phyloP scores from a whole-genome alignment of 2,329 filamentous ascomycete species.

The Apiospora malaysiana region DNA sequence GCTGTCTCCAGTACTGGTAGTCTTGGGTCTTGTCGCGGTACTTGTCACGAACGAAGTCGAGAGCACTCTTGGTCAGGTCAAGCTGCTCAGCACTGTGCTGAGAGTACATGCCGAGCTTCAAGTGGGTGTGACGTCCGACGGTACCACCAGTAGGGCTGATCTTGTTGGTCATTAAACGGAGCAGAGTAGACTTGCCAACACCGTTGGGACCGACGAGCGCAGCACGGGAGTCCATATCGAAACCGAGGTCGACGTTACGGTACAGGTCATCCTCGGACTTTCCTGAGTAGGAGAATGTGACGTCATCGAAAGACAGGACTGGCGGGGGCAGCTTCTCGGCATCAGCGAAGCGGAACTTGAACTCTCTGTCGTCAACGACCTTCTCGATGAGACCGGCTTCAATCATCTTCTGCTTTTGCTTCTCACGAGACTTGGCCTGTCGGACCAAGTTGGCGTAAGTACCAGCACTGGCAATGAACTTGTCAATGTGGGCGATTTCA shows the following conservation, averaged over 20 bases:
- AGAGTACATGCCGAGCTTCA: conserved; percentile 97
- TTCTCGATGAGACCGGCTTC: conserved; percentile 98
- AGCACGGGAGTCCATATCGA: conserved; percentile 99
- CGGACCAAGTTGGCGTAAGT: conserved; percentile 99
- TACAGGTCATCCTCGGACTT: conserved; percentile 90
- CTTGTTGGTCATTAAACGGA: conserved; percentile 96
- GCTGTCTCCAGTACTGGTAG: conserved; percentile 99
- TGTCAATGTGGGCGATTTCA: conserved; percentile 99
- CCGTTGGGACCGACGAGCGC: conserved; percentile 97
- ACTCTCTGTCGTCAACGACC: conserved; percentile 82
- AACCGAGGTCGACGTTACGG: conserved; percentile 95
- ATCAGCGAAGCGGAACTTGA: conserved; percentile 97
- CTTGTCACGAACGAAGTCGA: conserved; percentile 98
- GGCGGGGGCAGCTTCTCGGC: conserved; percentile 99
- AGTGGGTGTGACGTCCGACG: conserved; percentile 92
- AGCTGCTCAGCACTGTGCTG: conserved; percentile 99
- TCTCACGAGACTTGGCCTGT: conserved; percentile 98
- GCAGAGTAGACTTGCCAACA: conserved; percentile 97
- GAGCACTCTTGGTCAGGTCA: conserved; percentile 94
- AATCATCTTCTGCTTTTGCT: conserved; percentile 99
- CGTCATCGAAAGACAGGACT: conserved; percentile 93
- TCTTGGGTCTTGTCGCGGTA: conserved; percentile 89
- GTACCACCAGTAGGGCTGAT: conserved; percentile 81
- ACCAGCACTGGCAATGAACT: conserved; percentile 99
- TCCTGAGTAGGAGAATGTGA: conserved; percentile 97